A percentile compares a stretch with the other conserved stretches of the same genome.
Conservation (phyloP, 2,329 filamentous ascomycete species). For the Verticillium nubilum region DNA sequence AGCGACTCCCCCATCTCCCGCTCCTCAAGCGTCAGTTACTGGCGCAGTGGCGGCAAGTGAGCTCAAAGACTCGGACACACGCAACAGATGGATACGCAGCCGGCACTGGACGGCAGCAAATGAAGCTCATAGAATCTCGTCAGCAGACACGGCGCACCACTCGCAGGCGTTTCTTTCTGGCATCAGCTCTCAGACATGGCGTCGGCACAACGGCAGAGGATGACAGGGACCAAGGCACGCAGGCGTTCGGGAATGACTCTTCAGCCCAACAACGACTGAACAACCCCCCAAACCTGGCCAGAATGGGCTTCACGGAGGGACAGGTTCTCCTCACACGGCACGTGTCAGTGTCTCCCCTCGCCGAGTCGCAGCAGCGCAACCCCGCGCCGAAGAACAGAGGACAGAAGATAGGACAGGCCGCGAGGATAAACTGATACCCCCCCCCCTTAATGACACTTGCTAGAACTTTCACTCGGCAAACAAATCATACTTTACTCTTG, state of each 20-base stretch:
- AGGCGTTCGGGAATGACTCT: not conserved
- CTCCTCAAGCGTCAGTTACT: conserved; percentile 17
- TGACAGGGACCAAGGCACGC: not conserved
- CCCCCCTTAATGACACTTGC: not conserved
- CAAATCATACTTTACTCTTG: too few relatives aligned
- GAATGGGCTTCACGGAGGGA: not conserved
- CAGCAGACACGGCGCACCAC: not conserved
- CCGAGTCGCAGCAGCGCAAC: not conserved
- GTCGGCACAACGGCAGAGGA: not conserved
- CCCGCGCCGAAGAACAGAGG: not conserved
- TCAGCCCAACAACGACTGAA: not conserved
- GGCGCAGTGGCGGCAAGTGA: conserved; percentile 12
- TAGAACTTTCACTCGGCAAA: not conserved
- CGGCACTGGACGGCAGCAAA: too few relatives aligned
- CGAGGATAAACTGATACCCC: not conserved
- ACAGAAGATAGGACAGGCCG: not conserved
- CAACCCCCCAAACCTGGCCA: not conserved
- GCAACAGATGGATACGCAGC: too few relatives aligned
- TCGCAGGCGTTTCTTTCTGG: not conserved
- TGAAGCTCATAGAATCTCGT: too few relatives aligned
- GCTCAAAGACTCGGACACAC: too few relatives aligned
- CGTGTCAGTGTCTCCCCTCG: too few relatives aligned
- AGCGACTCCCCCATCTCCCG: conserved; percentile 22
- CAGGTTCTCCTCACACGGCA: not conserved
- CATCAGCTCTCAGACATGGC: not conserved